Evolutionary conservation across 1,139 yeast genomes (phyloP), one percentile per base, ranked within the genome.

Genomic region (Candida pseudocylindracea): DNA sequence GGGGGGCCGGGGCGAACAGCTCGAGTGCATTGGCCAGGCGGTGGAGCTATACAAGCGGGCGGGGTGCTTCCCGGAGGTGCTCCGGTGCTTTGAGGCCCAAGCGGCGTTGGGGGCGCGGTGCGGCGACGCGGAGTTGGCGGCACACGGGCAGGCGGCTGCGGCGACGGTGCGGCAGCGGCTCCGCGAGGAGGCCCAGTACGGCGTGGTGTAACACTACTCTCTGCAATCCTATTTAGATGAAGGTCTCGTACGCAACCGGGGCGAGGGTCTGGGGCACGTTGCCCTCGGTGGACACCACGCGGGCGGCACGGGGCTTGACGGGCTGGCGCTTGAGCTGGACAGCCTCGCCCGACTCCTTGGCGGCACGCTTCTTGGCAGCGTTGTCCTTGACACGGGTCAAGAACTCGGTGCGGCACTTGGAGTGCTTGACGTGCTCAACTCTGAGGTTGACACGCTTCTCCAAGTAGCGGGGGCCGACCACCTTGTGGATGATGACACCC

Each of bases 161-260:
- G 20, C 20, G 20, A 15, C 20, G 20, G 20, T 15, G 20, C 20
- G 6, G 20, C 20, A 15, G 20, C 20, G 20, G 20, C 20, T 15
- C 4, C 20, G 20, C 20, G 20, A 15, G 20, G 20, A 15, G 6
- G 20, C 6, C 20, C 20, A 15, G 20, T 15, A 15, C 20, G 20
- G 20, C 20, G 20, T 15, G 20, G 20, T 15, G 20, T 15, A 15
- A 15, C 20, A 15, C 20, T 15, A 15, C 20, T 15, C 20, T 15
- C 20, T 15, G 20, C 20, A 15, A 15, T 15, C 20, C 20, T 15
- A 15, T 15, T 73, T 81, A 88, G 67, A 88, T 88, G 78, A 74
- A 83, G 58, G 96, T 88, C 73, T 91, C 99, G 76, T 88, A 88
- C 59, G 98, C 76, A 67, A 81, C 88, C 64, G 98, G 96, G 58